A percentile compares a stretch with the other conserved stretches of the same genome.
Evolutionary conservation across 2,329 filamentous ascomycete genomes (phyloP).

Genomic region (Colletotrichum sansevieriae): DNA sequence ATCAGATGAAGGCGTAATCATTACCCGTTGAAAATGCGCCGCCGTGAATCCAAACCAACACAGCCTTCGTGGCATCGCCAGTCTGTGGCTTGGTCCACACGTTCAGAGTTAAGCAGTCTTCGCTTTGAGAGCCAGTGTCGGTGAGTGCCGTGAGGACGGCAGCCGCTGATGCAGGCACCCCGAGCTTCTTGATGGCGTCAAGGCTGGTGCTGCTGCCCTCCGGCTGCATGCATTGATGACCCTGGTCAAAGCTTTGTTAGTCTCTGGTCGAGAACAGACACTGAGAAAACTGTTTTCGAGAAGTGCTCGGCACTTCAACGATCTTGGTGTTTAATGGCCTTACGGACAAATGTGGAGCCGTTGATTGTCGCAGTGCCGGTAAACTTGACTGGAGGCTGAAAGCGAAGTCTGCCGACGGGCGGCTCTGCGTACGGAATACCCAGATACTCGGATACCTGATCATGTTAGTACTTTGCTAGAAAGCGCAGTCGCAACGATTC

Average conservation of each 20-base stretch:
- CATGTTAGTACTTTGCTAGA: not conserved
- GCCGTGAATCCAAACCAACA: constrained; percentile 60
- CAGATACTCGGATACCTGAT: constrained; percentile 46
- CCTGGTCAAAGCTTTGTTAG: constrained; percentile 16
- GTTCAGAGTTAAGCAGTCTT: constrained; percentile 56
- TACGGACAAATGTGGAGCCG: constrained; percentile 33
- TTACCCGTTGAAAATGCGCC: constrained; percentile 54
- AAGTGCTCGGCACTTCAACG: not conserved
- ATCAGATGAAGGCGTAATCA: constrained; percentile 6
- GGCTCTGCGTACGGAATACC: constrained; percentile 69
- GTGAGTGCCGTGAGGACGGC: constrained; percentile 19
- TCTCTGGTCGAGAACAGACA: not conserved
- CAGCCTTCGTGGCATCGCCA: constrained; percentile 52
- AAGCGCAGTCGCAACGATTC: not conserved
- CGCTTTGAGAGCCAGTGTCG: constrained; percentile 44
- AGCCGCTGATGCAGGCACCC: constrained; percentile 34
- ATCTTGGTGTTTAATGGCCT: not conserved
- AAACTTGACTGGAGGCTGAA: constrained; percentile 46
- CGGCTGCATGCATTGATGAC: constrained; percentile 37
- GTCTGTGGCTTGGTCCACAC: constrained; percentile 54
- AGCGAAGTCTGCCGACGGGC: constrained; percentile 65
- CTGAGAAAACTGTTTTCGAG: not conserved
- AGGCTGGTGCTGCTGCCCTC: not conserved
- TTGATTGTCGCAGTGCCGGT: constrained; percentile 18
- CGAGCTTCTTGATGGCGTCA: constrained; percentile 25